Evolutionary conservation across 148 eudicot species (phyloP).

Genomic region (Camellia sinensis): DNA sequence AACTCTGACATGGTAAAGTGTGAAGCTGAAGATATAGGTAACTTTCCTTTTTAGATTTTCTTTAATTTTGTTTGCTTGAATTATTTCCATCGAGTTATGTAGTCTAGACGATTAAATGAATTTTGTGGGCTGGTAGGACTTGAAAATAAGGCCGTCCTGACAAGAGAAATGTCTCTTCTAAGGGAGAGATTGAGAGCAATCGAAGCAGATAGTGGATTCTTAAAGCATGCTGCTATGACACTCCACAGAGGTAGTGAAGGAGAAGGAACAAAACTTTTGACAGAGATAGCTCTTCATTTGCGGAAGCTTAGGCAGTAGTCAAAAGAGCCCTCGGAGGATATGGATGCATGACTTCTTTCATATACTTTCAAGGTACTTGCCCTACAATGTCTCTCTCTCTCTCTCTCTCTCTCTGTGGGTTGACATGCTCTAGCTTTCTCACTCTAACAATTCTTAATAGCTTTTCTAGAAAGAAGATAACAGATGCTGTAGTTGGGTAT

Average conservation of each 20-base stretch:
- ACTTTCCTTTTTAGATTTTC: background rate
- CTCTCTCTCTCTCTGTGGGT: background rate
- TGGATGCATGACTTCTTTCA: slow-evolving; percentile 22
- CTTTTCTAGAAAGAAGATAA: too few relatives aligned
- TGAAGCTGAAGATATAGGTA: slow-evolving; percentile 34
- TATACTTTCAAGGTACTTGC: slow-evolving; percentile 9
- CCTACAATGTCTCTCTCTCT: background rate
- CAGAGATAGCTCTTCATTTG: slow-evolving; percentile 60
- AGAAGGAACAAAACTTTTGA: slow-evolving; percentile 55
- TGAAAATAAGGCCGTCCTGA: slow-evolving; percentile 29
- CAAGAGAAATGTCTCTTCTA: slow-evolving; percentile 44
- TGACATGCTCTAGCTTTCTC: too few relatives aligned
- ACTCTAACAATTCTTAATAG: background rate
- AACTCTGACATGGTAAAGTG: slow-evolving; percentile 7
- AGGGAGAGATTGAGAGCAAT: slow-evolving; percentile 52
- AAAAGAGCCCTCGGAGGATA: slow-evolving; percentile 23
- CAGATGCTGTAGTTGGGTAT: too few relatives aligned
- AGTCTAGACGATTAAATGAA: background rate
- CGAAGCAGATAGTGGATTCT: slow-evolving; percentile 62
- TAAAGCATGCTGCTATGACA: slow-evolving; percentile 55
- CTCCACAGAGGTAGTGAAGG: slow-evolving; percentile 61
- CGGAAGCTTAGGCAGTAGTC: slow-evolving; percentile 39
- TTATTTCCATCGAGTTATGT: slow-evolving; percentile 5
- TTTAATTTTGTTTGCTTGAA: background rate
- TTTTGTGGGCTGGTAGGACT: slow-evolving; percentile 23